A percentile compares a stretch with the other conserved stretches of the same genome.
Evolutionary conservation across 441 rosid genomes (phyloP).

Genomic region (Manihot esculenta): DNA sequence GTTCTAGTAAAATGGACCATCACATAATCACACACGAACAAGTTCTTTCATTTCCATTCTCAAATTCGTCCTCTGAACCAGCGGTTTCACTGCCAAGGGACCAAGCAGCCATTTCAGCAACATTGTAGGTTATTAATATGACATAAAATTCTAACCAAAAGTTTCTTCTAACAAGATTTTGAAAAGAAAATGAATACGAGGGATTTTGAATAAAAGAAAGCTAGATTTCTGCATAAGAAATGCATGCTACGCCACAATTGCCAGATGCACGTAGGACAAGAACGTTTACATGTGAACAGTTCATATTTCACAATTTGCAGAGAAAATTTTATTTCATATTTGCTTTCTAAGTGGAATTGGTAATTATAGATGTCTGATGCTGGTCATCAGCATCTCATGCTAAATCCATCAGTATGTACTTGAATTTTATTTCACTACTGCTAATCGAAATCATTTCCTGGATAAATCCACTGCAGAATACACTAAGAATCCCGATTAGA

Average conservation of each 20-base stretch:
- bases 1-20: constrained; percentile 16
- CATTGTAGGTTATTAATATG: neutral
- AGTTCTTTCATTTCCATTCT: constrained; percentile 59
- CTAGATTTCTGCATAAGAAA: neutral
- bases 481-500: neutral
- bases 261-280: neutral
- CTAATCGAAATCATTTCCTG: neutral
- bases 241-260: neutral
- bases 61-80: constrained; percentile 76
- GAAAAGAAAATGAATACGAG: neutral
- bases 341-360: neutral
- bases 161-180: neutral
- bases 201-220: neutral
- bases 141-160: neutral
- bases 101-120: constrained; percentile 27
- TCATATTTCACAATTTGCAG: neutral
- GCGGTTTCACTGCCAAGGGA: constrained; percentile 67
- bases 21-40: constrained; percentile 89
- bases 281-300: neutral
- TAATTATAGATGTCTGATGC: neutral
- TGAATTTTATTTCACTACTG: no score
- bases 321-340: neutral
- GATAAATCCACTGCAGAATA: neutral
- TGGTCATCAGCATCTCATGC: neutral
- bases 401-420: neutral